A percentile compares a stretch with the other conserved stretches of the same genome.
phyloP scores from a whole-genome alignment of 2,329 filamentous ascomycete genomes.

The Penicillium sp. region DNA sequence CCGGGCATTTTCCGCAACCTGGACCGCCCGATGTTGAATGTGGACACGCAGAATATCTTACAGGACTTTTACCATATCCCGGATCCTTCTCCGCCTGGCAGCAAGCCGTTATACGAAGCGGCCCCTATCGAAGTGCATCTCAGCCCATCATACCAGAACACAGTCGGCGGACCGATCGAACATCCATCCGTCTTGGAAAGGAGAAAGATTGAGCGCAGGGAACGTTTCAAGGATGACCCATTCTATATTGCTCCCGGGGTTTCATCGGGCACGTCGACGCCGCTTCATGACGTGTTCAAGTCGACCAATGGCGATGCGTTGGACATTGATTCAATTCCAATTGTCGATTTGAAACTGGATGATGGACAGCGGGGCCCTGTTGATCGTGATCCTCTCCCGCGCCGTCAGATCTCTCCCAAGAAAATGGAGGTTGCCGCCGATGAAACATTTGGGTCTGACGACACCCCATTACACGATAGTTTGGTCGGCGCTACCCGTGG shows the following conservation, averaged over 20 bases:
- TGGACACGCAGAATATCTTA: slow-evolving; percentile 46
- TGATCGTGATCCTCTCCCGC: slow-evolving; percentile 27
- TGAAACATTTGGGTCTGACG: slow-evolving; percentile 61
- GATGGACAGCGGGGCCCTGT: slow-evolving; percentile 36
- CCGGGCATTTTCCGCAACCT: slow-evolving; percentile 61
- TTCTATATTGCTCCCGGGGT: slow-evolving; percentile 75
- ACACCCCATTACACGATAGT: slow-evolving; percentile 43
- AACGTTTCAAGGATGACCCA: slow-evolving; percentile 87
- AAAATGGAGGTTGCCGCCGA: slow-evolving; percentile 69
- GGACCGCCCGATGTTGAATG: slow-evolving; percentile 49
- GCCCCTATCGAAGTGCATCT: slow-evolving; percentile 21
- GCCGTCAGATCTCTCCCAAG: slow-evolving; percentile 48
- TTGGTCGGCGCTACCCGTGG: slow-evolving; percentile 28
- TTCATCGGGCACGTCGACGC: slow-evolving; percentile 65
- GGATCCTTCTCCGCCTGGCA: slow-evolving; percentile 20
- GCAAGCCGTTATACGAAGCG: slow-evolving; percentile 22
- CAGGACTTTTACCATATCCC: slow-evolving; percentile 42
- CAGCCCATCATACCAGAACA: slow-evolving; percentile 39
- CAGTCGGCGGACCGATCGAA: slow-evolving; percentile 48
- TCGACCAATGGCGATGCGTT: slow-evolving; percentile 73
- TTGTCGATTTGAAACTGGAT: slow-evolving; percentile 85
- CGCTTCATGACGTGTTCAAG: slow-evolving; percentile 72
- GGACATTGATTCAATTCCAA: slow-evolving; percentile 92
- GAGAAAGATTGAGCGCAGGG: slow-evolving; percentile 71
- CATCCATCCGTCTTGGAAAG: slow-evolving; percentile 72